These are phyloP conservation scores for Mycena venus DNA, from an alignment of 768 basidiomycete genomes.

Conservation along the genomic window DNA sequence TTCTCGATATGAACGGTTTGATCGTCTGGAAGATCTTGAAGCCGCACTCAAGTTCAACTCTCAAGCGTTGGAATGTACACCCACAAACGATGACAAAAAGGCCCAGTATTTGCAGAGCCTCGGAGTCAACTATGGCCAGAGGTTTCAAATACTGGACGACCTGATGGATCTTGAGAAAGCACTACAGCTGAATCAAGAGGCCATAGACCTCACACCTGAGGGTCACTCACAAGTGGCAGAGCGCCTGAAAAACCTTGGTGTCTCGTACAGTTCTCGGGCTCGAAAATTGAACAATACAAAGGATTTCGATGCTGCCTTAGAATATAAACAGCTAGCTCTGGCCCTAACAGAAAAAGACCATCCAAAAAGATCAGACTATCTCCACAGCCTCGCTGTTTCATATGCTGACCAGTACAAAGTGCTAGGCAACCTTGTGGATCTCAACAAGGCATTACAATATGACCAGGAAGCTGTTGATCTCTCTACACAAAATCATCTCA, in stretches of 20 bases:
- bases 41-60: not conserved
- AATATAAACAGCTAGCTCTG: conserved; percentile 10
- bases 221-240: not conserved
- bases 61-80: not conserved
- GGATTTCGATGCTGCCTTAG: not conserved
- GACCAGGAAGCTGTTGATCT: conserved; percentile 5
- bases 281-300: not conserved
- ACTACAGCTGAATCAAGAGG: not conserved
- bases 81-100: not conserved
- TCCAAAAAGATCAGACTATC: conserved; percentile 6
- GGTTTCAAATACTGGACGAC: not conserved
- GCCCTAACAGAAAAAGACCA: not conserved
- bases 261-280: not conserved
- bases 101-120: conserved; percentile 1
- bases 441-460: conserved; percentile 3
- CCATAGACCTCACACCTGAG: conserved; percentile 6
- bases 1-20: conserved; percentile 3
- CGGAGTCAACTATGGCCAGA: conserved; percentile 1
- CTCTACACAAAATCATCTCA: not conserved
- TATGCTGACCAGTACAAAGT: conserved; percentile 4
- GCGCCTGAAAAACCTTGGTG: conserved; percentile 6
- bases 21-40: not conserved
- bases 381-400: conserved; percentile 8
- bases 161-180: conserved; percentile 4
- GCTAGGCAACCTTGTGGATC: conserved; percentile 4